Percentiles rank a stretch among this genome's conserved stretches.
Conservation (phyloP, 331 rosid genomes). For the Telfairia occidentalis region DNA sequence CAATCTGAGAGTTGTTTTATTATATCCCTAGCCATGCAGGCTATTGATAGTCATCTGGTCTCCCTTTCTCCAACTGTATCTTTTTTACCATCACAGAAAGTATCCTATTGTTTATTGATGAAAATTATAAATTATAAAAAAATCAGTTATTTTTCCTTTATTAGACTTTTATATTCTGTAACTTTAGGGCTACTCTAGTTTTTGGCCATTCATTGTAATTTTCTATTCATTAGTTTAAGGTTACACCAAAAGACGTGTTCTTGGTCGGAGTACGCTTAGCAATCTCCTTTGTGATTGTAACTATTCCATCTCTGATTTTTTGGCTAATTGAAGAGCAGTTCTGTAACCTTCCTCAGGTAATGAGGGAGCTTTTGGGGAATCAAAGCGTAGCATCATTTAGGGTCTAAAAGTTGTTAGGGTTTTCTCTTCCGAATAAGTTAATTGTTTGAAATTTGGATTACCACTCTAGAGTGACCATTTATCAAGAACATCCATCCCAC, state of each 20-base stretch:
- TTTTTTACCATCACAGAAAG: neutral
- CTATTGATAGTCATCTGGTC: neutral
- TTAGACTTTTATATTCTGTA: neutral
- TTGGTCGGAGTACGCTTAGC: no score
- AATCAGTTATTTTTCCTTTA: neutral
- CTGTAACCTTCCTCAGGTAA: no score
- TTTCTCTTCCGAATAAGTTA: no score
- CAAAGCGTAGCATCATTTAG: no score
- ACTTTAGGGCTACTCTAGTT: neutral
- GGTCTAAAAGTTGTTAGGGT: no score
- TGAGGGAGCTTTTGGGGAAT: no score
- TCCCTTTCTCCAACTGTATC: neutral
- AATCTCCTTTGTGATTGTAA: no score
- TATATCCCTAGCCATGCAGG: neutral
- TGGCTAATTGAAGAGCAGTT: no score
- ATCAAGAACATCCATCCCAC: no score
- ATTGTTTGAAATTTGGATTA: no score
- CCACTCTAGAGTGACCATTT: no score
- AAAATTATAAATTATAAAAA: neutral
- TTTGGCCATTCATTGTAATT: neutral
- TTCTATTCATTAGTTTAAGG: neutral
- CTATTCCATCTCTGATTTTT: no score
- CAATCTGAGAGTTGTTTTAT: neutral
- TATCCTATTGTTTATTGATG: neutral
- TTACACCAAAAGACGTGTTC: neutral